These are phyloP conservation scores for Rhytidhysteron rufulum DNA, from an alignment of 2,329 filamentous ascomycete genomes.

Conservation along the genomic window DNA sequence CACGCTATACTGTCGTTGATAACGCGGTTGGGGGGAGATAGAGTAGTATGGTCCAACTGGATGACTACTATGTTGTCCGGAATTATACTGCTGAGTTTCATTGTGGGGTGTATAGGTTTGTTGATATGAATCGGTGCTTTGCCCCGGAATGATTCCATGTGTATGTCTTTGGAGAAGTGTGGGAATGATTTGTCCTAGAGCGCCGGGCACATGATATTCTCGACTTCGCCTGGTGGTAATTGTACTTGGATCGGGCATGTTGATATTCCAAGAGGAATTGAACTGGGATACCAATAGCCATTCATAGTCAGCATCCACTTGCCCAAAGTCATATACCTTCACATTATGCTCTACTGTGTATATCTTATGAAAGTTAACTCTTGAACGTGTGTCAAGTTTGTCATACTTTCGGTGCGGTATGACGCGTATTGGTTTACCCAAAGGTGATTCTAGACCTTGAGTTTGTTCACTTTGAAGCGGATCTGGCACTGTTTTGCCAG, in stretches of 20 bases:
- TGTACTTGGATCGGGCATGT: neutral
- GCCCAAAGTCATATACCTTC: constrained; percentile 36
- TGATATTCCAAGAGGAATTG: neutral
- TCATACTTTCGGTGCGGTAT: constrained; percentile 27
- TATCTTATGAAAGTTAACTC: constrained; percentile 38
- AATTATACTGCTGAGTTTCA: too few relatives aligned
- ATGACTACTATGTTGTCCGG: too few relatives aligned
- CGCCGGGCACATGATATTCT: too few relatives aligned
- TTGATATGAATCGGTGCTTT: too few relatives aligned
- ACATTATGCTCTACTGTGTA: constrained; percentile 41
- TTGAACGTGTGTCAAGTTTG: constrained; percentile 28
- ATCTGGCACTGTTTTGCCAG: constrained; percentile 7
- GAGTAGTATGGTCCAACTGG: too few relatives aligned
- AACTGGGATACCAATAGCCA: constrained; percentile 9
- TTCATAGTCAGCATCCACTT: constrained; percentile 21
- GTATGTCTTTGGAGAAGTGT: too few relatives aligned
- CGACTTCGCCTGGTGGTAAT: too few relatives aligned
- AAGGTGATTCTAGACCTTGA: constrained; percentile 13
- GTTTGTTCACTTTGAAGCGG: constrained; percentile 1
- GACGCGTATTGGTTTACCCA: constrained; percentile 28
- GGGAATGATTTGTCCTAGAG: too few relatives aligned
- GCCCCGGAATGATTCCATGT: too few relatives aligned
- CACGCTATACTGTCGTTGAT: too few relatives aligned
- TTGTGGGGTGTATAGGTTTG: too few relatives aligned
- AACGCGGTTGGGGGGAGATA: too few relatives aligned